Evolutionary conservation across 2,329 filamentous ascomycete species (phyloP).

Genomic region (Colletotrichum cordylinicola): DNA sequence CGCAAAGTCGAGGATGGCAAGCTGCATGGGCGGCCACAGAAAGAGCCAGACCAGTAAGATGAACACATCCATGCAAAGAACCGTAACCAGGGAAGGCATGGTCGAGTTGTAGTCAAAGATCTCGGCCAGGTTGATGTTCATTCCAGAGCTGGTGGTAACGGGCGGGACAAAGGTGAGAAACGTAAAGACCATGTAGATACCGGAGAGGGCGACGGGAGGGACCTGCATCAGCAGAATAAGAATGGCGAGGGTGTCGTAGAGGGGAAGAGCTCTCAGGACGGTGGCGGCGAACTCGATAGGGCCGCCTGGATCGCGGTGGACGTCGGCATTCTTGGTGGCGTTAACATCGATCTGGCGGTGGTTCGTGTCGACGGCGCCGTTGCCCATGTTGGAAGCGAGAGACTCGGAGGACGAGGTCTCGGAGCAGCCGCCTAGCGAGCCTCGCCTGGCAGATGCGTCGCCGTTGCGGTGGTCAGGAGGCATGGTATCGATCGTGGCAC

Average conservation of each 20-base stretch:
- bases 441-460: conserved; percentile 48
- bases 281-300: conserved; percentile 81
- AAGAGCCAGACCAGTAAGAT: conserved; percentile 87
- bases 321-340: conserved; percentile 69
- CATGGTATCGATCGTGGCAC: conserved; percentile 37
- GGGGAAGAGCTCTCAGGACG: conserved; percentile 86
- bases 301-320: conserved; percentile 75
- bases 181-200: conserved; percentile 92
- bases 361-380: conserved; percentile 48
- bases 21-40: conserved; percentile 85
- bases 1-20: conserved; percentile 86
- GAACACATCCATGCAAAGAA: conserved; percentile 82
- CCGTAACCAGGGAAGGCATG: conserved; percentile 84
- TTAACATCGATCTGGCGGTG: conserved; percentile 75
- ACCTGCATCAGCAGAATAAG: conserved; percentile 95
- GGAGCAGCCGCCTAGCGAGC: conserved; percentile 58
- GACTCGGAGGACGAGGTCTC: conserved; percentile 63
- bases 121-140: conserved; percentile 85
- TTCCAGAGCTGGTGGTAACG: conserved; percentile 76
- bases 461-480: conserved; percentile 44
- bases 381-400: conserved; percentile 38
- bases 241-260: conserved; percentile 95
- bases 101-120: conserved; percentile 89
- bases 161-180: conserved; percentile 91
- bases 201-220: conserved; percentile 83